Percentiles rank a stretch among this genome's conserved stretches.
phyloP scores from a whole-genome alignment of 2,329 filamentous ascomycete genomes.

The Alternaria arbusti region DNA sequence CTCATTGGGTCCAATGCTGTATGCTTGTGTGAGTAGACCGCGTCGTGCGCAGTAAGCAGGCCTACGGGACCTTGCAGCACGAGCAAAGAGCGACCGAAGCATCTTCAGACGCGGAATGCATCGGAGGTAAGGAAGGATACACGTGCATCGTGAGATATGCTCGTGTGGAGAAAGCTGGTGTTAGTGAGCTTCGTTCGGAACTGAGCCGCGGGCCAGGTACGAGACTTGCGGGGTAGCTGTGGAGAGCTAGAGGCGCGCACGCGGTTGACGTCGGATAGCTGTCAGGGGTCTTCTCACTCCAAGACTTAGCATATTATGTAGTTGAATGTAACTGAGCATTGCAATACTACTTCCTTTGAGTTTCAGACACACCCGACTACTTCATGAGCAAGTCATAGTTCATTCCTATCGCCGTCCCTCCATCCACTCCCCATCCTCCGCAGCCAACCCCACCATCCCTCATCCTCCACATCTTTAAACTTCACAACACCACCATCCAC shows the following conservation, averaged over 20 bases:
- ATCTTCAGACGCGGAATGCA: slow-evolving; percentile 31
- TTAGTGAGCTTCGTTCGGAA: slow-evolving; percentile 9
- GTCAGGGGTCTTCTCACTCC: neutral
- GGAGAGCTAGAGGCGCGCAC: neutral
- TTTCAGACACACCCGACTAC: too few relatives aligned
- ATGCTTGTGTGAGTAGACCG: slow-evolving; percentile 42
- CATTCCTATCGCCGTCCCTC: too few relatives aligned
- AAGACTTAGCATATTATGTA: too few relatives aligned
- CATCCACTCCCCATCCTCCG: too few relatives aligned
- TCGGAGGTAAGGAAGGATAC: neutral
- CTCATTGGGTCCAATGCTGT: slow-evolving; percentile 41
- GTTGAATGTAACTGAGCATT: too few relatives aligned
- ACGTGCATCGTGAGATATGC: neutral
- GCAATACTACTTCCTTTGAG: too few relatives aligned
- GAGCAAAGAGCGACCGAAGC: slow-evolving; percentile 34
- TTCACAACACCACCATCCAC: neutral
- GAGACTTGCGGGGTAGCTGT: slow-evolving; percentile 14
- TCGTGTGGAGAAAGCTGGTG: neutral
- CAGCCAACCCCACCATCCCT: too few relatives aligned
- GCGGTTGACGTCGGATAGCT: neutral
- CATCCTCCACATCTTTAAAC: neutral
- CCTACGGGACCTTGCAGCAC: slow-evolving; percentile 15
- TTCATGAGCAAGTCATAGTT: too few relatives aligned
- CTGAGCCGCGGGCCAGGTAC: slow-evolving; percentile 13
- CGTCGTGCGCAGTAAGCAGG: slow-evolving; percentile 19